Evolutionary conservation across 1,284 basidiomycete species (phyloP), one percentile per base, ranked within the genome.

Genomic region (Irpex sp.): DNA sequence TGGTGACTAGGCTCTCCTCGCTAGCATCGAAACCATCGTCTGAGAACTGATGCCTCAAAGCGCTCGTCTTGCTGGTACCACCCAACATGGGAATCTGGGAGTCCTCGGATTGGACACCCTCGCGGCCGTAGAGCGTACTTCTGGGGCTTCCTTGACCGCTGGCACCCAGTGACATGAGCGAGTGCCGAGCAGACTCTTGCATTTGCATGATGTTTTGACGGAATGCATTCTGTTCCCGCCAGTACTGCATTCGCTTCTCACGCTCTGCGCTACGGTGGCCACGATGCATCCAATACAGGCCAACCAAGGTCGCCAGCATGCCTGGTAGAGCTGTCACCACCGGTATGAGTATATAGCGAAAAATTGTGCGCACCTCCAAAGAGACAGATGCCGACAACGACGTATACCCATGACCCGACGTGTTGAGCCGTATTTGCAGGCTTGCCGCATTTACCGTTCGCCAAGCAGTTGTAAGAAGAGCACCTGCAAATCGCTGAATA

Each of bases 181-280:
- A 89, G 63, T 83, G 79, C 59, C 84, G 83, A 13, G 88, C 87
- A 3, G 84, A 85, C 69, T 90, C 87, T 62, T 86, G 83, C 89
- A 92, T 89, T 70, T 89, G 85, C 70, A 88, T 72, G 62, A 92
- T 83, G 72, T 90, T 90, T 77, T 90, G 87, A 65, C 90, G 88
- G 80, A 90, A 88, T 7, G 87, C 83, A 67, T 88, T 89, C 87
- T 93, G 92, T 78, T 95, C 93, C 68, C 88, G 87, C 88, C 93
- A 94, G 76, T 95, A 94, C 69, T 93, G 89, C 58, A 88, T 77
- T 67, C 93, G 87, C 75, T 89, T 92, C 76, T 91, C 87, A 58
- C 90, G 87, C 71, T 94, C 92, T 65, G 80, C 76, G 58, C 88
- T 87, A 69, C 92, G 85, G 66, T 89, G 83, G 65, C 85, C 85